phyloP scores from a whole-genome alignment of 805 yeast genomes.

The Candida coleopterorum region DNA sequence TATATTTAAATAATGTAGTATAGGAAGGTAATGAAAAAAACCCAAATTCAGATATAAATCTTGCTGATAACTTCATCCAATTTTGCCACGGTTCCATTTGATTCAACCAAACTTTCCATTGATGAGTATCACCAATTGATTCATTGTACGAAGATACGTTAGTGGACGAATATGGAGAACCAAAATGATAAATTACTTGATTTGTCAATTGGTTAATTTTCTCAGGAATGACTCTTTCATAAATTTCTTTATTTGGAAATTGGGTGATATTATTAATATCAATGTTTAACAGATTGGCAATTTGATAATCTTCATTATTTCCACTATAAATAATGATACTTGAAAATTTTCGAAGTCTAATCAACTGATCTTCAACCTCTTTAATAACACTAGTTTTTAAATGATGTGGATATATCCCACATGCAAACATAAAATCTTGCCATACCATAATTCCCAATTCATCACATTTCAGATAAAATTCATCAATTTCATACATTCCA shows the following conservation, averaged over 20 bases:
- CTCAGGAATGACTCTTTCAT: conserved; percentile 35
- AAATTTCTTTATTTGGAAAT: conserved; percentile 40
- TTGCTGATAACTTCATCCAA: conserved; percentile 41
- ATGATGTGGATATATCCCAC: conserved; percentile 45
- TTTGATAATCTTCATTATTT: conserved; percentile 45
- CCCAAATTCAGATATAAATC: conserved; percentile 51
- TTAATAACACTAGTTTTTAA: conserved; percentile 27
- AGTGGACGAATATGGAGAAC: conserved; percentile 45
- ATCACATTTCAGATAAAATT: conserved; percentile 41
- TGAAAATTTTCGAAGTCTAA: conserved; percentile 35
- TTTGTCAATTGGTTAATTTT: conserved; percentile 18
- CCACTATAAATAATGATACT: conserved; percentile 37
- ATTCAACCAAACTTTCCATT: conserved; percentile 57
- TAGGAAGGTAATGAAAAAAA: conserved; percentile 42
- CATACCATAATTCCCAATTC: conserved; percentile 41
- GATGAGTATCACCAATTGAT: conserved; percentile 46
- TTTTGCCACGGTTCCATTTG: conserved; percentile 43
- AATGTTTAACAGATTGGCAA: conserved; percentile 29
- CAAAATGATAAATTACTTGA: conserved; percentile 36
- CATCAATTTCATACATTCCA: conserved; percentile 39
- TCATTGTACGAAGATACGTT: conserved; percentile 22
- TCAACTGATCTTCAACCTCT: conserved; percentile 37
- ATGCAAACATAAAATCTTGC: conserved; percentile 56
- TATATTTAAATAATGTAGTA: conserved; percentile 29
- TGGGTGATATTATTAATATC: conserved; percentile 13